A percentile compares a stretch with the other conserved stretches of the same genome.
Conservation (phyloP, 2,329 filamentous ascomycete genomes). For the Ophiocordyceps sinensis region DNA sequence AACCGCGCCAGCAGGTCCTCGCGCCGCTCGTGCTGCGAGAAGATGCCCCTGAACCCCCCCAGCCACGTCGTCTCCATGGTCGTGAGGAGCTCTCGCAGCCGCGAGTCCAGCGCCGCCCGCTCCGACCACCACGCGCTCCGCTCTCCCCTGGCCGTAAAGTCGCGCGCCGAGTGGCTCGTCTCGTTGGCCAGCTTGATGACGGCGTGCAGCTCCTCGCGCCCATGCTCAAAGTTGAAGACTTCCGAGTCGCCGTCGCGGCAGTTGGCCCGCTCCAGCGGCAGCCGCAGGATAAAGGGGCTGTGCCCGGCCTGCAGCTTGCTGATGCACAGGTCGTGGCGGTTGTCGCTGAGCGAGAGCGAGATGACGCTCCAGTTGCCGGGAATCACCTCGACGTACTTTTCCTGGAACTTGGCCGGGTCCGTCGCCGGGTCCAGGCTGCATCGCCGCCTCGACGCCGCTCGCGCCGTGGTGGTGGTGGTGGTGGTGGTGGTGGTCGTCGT, state of each 20-base stretch:
- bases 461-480: too few species aligned
- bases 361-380: constrained; percentile 73
- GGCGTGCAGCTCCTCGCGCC: constrained; percentile 63
- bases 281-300: constrained; percentile 70
- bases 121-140: constrained; percentile 84
- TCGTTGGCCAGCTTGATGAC: constrained; percentile 73
- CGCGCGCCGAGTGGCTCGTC: constrained; percentile 59
- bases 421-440: constrained; percentile 30
- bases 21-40: constrained; percentile 56
- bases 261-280: constrained; percentile 72
- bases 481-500: too few species aligned
- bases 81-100: constrained; percentile 62
- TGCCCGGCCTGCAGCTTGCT: constrained; percentile 67
- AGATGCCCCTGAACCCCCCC: constrained; percentile 88
- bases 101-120: constrained; percentile 63
- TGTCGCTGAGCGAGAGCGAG: constrained; percentile 72
- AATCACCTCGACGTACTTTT: constrained; percentile 72
- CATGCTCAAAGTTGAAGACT: constrained; percentile 70
- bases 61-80: constrained; percentile 92
- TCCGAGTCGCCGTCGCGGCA: constrained; percentile 66
- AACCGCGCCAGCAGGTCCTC: constrained; percentile 58
- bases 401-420: constrained; percentile 53
- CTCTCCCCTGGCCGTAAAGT: constrained; percentile 59
- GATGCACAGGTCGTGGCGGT: constrained; percentile 70
- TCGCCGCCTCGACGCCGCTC: constrained; percentile 15